These are phyloP conservation scores for Stereocaulon alpinum DNA, from an alignment of 495 filamentous ascomycete species.

Conservation along the genomic window DNA sequence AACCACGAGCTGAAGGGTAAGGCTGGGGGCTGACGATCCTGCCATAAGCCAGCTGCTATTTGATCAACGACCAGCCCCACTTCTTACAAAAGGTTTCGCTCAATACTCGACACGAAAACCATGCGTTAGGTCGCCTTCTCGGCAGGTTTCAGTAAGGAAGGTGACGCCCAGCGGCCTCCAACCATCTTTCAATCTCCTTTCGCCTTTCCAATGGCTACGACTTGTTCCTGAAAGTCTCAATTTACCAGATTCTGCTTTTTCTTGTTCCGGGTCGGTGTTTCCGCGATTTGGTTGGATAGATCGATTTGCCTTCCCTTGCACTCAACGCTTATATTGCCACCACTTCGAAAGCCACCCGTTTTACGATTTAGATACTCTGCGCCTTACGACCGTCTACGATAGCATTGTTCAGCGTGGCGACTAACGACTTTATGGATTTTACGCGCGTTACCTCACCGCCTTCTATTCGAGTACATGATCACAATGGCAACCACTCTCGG, in stretches of 20 bases:
- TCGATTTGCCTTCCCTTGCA: neutral
- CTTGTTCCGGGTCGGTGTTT: neutral
- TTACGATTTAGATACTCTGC: slow-evolving; percentile 10
- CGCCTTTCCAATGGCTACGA: slow-evolving; percentile 9
- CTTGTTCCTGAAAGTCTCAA: neutral
- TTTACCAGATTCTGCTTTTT: slow-evolving; percentile 11
- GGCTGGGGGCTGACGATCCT: slow-evolving; percentile 11
- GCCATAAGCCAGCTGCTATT: slow-evolving; percentile 4
- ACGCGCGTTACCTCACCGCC: slow-evolving; percentile 40
- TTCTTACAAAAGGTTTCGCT: slow-evolving; percentile 4
- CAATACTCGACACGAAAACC: slow-evolving; percentile 1
- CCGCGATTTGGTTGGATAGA: slow-evolving; percentile 16
- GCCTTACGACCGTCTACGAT: slow-evolving; percentile 20
- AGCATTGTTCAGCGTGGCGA: slow-evolving; percentile 28
- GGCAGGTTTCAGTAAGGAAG: slow-evolving; percentile 7
- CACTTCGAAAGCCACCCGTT: slow-evolving; percentile 2
- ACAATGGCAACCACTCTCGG: slow-evolving; percentile 30
- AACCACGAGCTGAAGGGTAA: slow-evolving; percentile 9
- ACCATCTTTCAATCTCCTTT: neutral
- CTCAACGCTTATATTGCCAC: slow-evolving; percentile 17
- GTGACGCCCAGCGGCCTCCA: slow-evolving; percentile 9
- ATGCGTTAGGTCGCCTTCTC: slow-evolving; percentile 4
- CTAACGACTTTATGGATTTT: slow-evolving; percentile 44
- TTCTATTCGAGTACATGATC: slow-evolving; percentile 45
- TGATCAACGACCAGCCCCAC: slow-evolving; percentile 12